Conservation (phyloP, 129 eudicot genomes). For the Daucus carota region DNA sequence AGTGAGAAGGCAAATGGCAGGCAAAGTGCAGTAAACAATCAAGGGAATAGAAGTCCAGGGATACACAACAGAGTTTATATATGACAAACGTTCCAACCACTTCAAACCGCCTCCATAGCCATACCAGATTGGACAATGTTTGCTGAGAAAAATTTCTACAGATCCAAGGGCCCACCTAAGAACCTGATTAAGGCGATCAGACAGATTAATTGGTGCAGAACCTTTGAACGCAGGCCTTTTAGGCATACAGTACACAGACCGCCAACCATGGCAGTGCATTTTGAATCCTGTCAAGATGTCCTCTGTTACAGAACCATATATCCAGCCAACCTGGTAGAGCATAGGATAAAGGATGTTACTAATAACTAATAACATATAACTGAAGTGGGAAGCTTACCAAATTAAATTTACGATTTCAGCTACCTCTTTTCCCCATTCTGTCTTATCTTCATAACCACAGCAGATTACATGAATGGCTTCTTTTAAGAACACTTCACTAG, state of each 20-base stretch:
- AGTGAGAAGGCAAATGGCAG: conserved; percentile 71
- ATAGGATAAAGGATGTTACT: not conserved
- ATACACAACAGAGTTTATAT: conserved; percentile 62
- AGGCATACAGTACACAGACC: conserved; percentile 72
- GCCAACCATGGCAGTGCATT: conserved; percentile 75
- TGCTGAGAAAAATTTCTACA: conserved; percentile 58
- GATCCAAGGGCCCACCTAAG: conserved; percentile 84
- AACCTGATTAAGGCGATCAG: conserved; percentile 72
- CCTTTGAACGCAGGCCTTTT: conserved; percentile 72
- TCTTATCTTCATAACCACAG: conserved; percentile 69
- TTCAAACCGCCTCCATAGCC: conserved; percentile 55
- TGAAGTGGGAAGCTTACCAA: not conserved
- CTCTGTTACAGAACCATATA: conserved; percentile 73
- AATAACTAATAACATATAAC: not conserved
- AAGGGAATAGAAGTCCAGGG: conserved; percentile 68
- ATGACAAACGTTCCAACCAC: conserved; percentile 54
- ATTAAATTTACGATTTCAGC: not conserved
- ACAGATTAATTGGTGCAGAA: conserved; percentile 81
- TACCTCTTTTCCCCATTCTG: conserved; percentile 87
- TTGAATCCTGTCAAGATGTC: conserved; percentile 76
- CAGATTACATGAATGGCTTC: conserved; percentile 75
- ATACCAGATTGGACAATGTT: conserved; percentile 79
- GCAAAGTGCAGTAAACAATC: conserved; percentile 60
- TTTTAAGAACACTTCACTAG: conserved; percentile 44
- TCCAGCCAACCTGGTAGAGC: conserved; percentile 55